These are phyloP conservation scores for Yamadazyma dendronema DNA, from an alignment of 1,139 yeast species.

Conservation along the genomic window DNA sequence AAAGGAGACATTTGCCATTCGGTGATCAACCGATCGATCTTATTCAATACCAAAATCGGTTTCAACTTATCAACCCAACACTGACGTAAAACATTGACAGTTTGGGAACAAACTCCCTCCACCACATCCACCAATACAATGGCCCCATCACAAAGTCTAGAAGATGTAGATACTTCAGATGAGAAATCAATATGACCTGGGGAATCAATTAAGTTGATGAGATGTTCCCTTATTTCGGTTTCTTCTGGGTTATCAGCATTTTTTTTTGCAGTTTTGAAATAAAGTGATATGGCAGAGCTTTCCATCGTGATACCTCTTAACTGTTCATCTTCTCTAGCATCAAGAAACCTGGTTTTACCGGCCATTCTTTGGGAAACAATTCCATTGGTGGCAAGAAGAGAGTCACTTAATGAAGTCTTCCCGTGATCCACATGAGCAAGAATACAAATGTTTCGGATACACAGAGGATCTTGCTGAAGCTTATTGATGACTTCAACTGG, in stretches of 20 bases:
- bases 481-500: slow-evolving; percentile 62
- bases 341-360: slow-evolving; percentile 89
- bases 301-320: slow-evolving; percentile 97
- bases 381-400: slow-evolving; percentile 91
- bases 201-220: slow-evolving; percentile 91
- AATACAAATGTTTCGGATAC: slow-evolving; percentile 87
- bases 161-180: slow-evolving; percentile 93
- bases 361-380: slow-evolving; percentile 94
- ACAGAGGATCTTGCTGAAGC: slow-evolving; percentile 66
- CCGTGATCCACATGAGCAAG: slow-evolving; percentile 99
- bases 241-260: slow-evolving; percentile 28
- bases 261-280: slow-evolving; percentile 62
- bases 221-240: slow-evolving; percentile 62
- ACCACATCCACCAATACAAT: slow-evolving; percentile 93
- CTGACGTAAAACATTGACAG: slow-evolving; percentile 90
- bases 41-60: slow-evolving; percentile 89
- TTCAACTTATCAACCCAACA: slow-evolving; percentile 92
- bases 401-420: slow-evolving; percentile 91
- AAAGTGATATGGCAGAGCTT: slow-evolving; percentile 85
- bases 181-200: slow-evolving; percentile 99
- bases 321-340: slow-evolving; percentile 95
- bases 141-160: slow-evolving; percentile 95
- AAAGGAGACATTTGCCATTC: slow-evolving; percentile 80
- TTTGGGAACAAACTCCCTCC: slow-evolving; percentile 97
- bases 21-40: slow-evolving; percentile 79